These are phyloP conservation scores for Kregervanrija pseudodelftensis DNA, from an alignment of 805 yeast genomes.

Conservation along the genomic window DNA sequence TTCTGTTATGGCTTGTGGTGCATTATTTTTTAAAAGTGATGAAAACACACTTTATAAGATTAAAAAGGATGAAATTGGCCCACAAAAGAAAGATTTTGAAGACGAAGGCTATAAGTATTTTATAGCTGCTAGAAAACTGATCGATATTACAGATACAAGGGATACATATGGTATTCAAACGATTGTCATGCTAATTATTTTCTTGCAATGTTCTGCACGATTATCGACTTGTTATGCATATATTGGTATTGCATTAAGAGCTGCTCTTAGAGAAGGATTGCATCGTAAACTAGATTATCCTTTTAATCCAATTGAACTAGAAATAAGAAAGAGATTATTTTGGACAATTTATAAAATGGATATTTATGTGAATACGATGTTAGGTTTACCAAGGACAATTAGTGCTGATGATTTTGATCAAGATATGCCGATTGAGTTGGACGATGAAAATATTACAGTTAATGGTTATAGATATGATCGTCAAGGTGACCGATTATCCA, in stretches of 20 bases:
- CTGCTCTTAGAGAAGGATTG: slow-evolving; percentile 75
- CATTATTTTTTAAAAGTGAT: slow-evolving; percentile 56
- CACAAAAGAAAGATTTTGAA: slow-evolving; percentile 35
- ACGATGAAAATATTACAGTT: slow-evolving; percentile 78
- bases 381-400: slow-evolving; percentile 78
- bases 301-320: slow-evolving; percentile 72
- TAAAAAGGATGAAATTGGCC: slow-evolving; percentile 22
- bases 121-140: slow-evolving; percentile 68
- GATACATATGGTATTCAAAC: slow-evolving; percentile 81
- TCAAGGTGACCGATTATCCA: slow-evolving; percentile 50
- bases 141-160: slow-evolving; percentile 78
- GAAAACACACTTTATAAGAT: slow-evolving; percentile 23
- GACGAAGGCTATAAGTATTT: slow-evolving; percentile 80
- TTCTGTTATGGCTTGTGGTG: slow-evolving; percentile 86
- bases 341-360: slow-evolving; percentile 92
- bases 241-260: slow-evolving; percentile 79
- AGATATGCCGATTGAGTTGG: slow-evolving; percentile 75
- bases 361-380: slow-evolving; percentile 76
- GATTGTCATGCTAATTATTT: slow-evolving; percentile 76
- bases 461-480: slow-evolving; percentile 39
- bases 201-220: slow-evolving; percentile 82
- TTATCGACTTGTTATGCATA: slow-evolving; percentile 83
- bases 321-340: slow-evolving; percentile 76
- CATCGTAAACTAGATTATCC: slow-evolving; percentile 63
- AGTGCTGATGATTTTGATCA: slow-evolving; percentile 80